Percentiles rank a stretch among this genome's conserved stretches.
These are phyloP conservation scores for Candida berthetii DNA, from an alignment of 805 yeast species.

Conservation along the genomic window DNA sequence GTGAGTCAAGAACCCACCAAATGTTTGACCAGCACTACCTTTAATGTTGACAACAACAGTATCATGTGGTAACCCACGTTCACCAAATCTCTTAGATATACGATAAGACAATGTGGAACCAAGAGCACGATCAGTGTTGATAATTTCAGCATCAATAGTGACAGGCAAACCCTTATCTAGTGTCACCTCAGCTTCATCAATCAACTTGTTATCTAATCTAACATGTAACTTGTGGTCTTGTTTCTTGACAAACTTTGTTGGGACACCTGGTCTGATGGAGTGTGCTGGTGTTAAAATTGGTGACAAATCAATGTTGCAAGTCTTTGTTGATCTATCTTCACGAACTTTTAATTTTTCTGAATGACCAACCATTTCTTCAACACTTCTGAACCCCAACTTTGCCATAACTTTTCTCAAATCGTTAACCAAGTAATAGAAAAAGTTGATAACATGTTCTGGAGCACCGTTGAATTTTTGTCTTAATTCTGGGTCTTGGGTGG, in stretches of 20 bases:
- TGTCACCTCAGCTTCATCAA: slow-evolving; percentile 95
- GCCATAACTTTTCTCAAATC: slow-evolving; percentile 95
- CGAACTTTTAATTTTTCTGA: slow-evolving; percentile 86
- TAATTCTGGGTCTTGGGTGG: slow-evolving; percentile 94
- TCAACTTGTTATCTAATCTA: slow-evolving; percentile 90
- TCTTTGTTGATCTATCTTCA: slow-evolving; percentile 85
- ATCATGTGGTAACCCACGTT: slow-evolving; percentile 89
- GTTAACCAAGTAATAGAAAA: slow-evolving; percentile 90
- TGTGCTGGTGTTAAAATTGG: slow-evolving; percentile 97
- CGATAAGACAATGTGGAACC: slow-evolving; percentile 95
- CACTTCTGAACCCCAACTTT: slow-evolving; percentile 86
- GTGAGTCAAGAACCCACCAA: slow-evolving; percentile 95
- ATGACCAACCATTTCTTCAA: slow-evolving; percentile 97
- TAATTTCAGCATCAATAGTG: slow-evolving; percentile 85
- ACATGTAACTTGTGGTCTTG: slow-evolving; percentile 93
- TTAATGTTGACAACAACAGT: slow-evolving; percentile 87
- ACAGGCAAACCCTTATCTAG: slow-evolving; percentile 95
- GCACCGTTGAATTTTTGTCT: slow-evolving; percentile 92
- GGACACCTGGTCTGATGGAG: slow-evolving; percentile 92
- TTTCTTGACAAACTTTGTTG: slow-evolving; percentile 85
- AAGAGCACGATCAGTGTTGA: slow-evolving; percentile 93
- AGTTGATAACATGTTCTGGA: slow-evolving; percentile 97
- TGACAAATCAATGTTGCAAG: slow-evolving; percentile 83
- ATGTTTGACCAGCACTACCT: slow-evolving; percentile 98
- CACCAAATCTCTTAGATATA: slow-evolving; percentile 90